A percentile compares a stretch with the other conserved stretches of the same genome.
These are phyloP conservation scores for Myriangium duriaei DNA, from an alignment of 2,329 filamentous ascomycete genomes.

Conservation along the genomic window DNA sequence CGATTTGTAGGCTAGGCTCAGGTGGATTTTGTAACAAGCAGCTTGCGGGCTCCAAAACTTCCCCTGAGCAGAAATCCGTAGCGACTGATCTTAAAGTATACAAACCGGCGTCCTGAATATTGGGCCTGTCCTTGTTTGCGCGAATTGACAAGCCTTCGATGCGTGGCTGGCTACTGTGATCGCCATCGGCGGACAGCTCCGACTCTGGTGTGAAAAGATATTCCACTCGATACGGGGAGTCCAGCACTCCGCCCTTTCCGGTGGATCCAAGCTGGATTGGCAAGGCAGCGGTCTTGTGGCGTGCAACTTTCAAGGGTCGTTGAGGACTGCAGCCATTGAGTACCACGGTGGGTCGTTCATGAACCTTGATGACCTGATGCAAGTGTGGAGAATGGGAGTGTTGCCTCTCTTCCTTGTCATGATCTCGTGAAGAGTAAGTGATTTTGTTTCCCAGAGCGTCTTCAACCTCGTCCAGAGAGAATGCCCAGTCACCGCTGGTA, in stretches of 20 bases:
- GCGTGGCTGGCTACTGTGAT: slow-evolving; percentile 34
- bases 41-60: slow-evolving; percentile 87
- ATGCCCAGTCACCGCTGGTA: slow-evolving; percentile 69
- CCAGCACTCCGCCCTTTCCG: slow-evolving; percentile 42
- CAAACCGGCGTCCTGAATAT: slow-evolving; percentile 64
- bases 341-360: slow-evolving; percentile 66
- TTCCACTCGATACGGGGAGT: slow-evolving; percentile 58
- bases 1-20: slow-evolving; percentile 64
- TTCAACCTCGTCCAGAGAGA: slow-evolving; percentile 80
- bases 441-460: slow-evolving; percentile 83
- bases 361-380: slow-evolving; percentile 68
- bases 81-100: slow-evolving; percentile 74
- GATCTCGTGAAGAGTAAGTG: slow-evolving; percentile 58
- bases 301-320: slow-evolving; percentile 71
- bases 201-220: slow-evolving; percentile 74
- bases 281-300: slow-evolving; percentile 53
- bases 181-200: slow-evolving; percentile 54
- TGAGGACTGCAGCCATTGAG: slow-evolving; percentile 67
- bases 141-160: slow-evolving; percentile 44
- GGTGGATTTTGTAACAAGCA: slow-evolving; percentile 85
- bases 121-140: slow-evolving; percentile 49
- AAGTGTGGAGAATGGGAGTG: slow-evolving; percentile 40
- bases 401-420: slow-evolving; percentile 40
- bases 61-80: slow-evolving; percentile 71
- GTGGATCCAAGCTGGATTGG: slow-evolving; percentile 59